A percentile compares a stretch with the other conserved stretches of the same genome.
phyloP scores from a whole-genome alignment of 2,329 filamentous ascomycete species.

The Neonectria coccinea region DNA sequence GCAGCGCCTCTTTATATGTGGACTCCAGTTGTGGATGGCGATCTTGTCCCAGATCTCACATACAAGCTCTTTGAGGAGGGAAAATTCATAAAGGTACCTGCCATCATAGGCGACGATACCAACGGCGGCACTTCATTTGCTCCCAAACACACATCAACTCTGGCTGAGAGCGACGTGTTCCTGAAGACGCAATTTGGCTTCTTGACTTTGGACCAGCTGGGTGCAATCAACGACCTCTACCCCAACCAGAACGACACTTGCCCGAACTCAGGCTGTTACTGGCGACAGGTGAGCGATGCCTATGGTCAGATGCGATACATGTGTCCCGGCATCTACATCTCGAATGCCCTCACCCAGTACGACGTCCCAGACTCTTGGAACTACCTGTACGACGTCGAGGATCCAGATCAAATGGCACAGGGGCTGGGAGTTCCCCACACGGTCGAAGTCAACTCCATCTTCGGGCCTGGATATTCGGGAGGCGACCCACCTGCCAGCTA shows the following conservation, averaged over 20 bases:
- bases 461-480: slow-evolving; percentile 68
- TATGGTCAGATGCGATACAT: slow-evolving; percentile 53
- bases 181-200: slow-evolving; percentile 52
- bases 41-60: slow-evolving; percentile 62
- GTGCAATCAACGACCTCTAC: slow-evolving; percentile 50
- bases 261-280: slow-evolving; percentile 50
- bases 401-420: slow-evolving; percentile 61
- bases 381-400: slow-evolving; percentile 77
- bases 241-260: slow-evolving; percentile 52
- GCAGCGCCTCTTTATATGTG: slow-evolving; percentile 63
- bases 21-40: slow-evolving; percentile 65
- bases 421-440: slow-evolving; percentile 76
- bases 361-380: slow-evolving; percentile 65
- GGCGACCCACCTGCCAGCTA: slow-evolving; percentile 67
- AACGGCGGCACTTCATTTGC: slow-evolving; percentile 55
- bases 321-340: slow-evolving; percentile 51
- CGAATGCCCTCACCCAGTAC: slow-evolving; percentile 45
- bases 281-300: slow-evolving; percentile 52
- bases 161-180: slow-evolving; percentile 49
- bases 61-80: slow-evolving; percentile 62
- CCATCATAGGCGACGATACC: slow-evolving; percentile 58
- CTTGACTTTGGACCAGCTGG: slow-evolving; percentile 48
- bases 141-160: slow-evolving; percentile 47
- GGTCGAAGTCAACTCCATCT: slow-evolving; percentile 74
- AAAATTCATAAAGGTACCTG: slow-evolving; percentile 65